Evolutionary conservation across 73 alveolate species (phyloP).

Genomic region (Paramecium caudatum): DNA sequence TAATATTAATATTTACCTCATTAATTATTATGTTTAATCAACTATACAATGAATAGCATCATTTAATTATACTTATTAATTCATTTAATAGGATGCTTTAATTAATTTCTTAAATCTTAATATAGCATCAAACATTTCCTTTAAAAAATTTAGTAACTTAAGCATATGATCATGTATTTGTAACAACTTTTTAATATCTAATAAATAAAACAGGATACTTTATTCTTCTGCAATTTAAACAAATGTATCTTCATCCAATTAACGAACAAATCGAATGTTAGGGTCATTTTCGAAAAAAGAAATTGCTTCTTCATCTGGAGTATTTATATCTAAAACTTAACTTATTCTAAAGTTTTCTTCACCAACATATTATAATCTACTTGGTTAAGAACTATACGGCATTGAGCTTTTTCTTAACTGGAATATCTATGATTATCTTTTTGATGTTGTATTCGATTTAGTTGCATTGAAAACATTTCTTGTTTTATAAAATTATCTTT

Average conservation of each 20-base stretch:
- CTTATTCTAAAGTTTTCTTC: slow-evolving; percentile 21
- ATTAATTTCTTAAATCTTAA: slow-evolving; percentile 67
- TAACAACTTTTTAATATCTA: slow-evolving; percentile 31
- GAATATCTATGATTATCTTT: slow-evolving; percentile 1
- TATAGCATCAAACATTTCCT: slow-evolving; percentile 47
- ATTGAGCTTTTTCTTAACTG: slow-evolving; percentile 12
- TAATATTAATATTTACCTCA: slow-evolving; percentile 1
- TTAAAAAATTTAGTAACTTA: slow-evolving; percentile 20
- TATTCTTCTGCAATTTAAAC: slow-evolving; percentile 30
- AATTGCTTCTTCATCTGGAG: slow-evolving; percentile 54
- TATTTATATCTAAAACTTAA: slow-evolving; percentile 21
- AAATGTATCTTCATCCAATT: slow-evolving; percentile 9
- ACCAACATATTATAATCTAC: slow-evolving; percentile 33
- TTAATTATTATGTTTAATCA: slow-evolving; percentile 69
- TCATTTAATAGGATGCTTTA: slow-evolving; percentile 67
- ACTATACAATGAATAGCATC: slow-evolving; percentile 79
- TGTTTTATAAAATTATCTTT: slow-evolving; percentile 4
- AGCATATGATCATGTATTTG: slow-evolving; percentile 45
- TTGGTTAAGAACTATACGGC: slow-evolving; percentile 3
- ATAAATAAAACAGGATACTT: neutral
- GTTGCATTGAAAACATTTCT: neutral
- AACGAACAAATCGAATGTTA: neutral
- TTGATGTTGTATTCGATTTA: slow-evolving; percentile 29
- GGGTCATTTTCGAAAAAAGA: slow-evolving; percentile 43
- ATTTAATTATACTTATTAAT: slow-evolving; percentile 54